These are phyloP conservation scores for Echites panduratus DNA, from an alignment of 257 asterid genomes.

Conservation along the genomic window DNA sequence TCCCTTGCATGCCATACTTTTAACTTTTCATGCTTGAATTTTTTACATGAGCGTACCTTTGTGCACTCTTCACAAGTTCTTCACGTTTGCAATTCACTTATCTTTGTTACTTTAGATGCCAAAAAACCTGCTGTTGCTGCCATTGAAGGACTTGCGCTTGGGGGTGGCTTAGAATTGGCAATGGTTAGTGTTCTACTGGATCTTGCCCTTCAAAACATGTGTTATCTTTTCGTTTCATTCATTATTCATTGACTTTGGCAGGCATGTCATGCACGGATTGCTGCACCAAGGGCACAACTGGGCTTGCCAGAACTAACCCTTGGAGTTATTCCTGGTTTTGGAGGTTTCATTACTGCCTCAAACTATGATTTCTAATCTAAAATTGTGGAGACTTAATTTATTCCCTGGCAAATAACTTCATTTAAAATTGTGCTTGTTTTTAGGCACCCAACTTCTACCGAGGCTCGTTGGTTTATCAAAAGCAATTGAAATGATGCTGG, in stretches of 20 bases:
- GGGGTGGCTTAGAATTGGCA: conserved; percentile 94
- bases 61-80: conserved; percentile 11
- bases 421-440: conserved; percentile 16
- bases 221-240: conserved; percentile 3
- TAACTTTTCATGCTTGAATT: neutral
- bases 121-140: conserved; percentile 96
- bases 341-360: conserved; percentile 48
- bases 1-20: conserved; percentile 22
- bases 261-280: conserved; percentile 96
- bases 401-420: neutral
- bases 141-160: conserved; percentile 89
- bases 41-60: neutral
- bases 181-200: conserved; percentile 47
- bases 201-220: neutral
- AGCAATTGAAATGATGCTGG: conserved; percentile 89
- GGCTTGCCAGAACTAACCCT: conserved; percentile 97
- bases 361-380: conserved; percentile 12
- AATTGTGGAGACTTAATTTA: neutral
- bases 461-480: conserved; percentile 86
- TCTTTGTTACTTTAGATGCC: conserved; percentile 48
- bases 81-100: conserved; percentile 16
- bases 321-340: conserved; percentile 91
- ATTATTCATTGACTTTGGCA: conserved; percentile 26
- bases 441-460: conserved; percentile 97
- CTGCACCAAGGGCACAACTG: conserved; percentile 69